A percentile compares a stretch with the other conserved stretches of the same genome.
These are phyloP conservation scores for Fusarium odoratissimum DNA, from an alignment of 2,329 filamentous ascomycete genomes.

Conservation along the genomic window DNA sequence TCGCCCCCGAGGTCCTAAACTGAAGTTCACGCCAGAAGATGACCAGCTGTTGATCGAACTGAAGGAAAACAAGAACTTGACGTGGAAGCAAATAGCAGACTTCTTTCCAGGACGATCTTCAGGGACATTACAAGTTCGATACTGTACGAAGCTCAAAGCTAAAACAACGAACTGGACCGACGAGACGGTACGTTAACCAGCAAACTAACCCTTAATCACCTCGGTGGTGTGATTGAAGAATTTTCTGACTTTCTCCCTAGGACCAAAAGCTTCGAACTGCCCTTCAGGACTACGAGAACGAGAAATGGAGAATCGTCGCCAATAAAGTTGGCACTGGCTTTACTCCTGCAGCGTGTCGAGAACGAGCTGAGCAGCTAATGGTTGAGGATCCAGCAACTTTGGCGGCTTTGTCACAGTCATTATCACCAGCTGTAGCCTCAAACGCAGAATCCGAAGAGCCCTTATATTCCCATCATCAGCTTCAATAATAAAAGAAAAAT, in stretches of 20 bases:
- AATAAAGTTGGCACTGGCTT: constrained; percentile 92
- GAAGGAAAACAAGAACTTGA: constrained; percentile 94
- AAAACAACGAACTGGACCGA: constrained; percentile 95
- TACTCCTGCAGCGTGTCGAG: constrained; percentile 86
- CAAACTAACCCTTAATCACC: neutral
- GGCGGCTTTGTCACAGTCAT: constrained; percentile 62
- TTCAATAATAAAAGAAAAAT: constrained; percentile 57
- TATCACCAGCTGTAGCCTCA: constrained; percentile 59
- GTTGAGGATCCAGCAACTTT: constrained; percentile 57
- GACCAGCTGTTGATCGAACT: constrained; percentile 88
- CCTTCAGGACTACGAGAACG: constrained; percentile 86
- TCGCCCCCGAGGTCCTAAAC: constrained; percentile 84
- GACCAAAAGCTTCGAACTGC: constrained; percentile 81
- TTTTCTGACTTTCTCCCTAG: constrained; percentile 56
- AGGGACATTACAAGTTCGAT: constrained; percentile 91
- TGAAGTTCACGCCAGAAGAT: constrained; percentile 94
- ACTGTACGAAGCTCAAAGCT: constrained; percentile 94
- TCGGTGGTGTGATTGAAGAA: neutral
- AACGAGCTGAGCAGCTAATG: constrained; percentile 75
- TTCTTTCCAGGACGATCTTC: constrained; percentile 94
- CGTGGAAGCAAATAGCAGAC: constrained; percentile 97
- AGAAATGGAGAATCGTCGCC: constrained; percentile 92
- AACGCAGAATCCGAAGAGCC: constrained; percentile 40
- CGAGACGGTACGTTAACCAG: constrained; percentile 77
- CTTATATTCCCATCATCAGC: constrained; percentile 62